Base-by-base conservation (phyloP, 192 early-diverging fungal species). In the Phycomyces blakesleeanus region DNA sequence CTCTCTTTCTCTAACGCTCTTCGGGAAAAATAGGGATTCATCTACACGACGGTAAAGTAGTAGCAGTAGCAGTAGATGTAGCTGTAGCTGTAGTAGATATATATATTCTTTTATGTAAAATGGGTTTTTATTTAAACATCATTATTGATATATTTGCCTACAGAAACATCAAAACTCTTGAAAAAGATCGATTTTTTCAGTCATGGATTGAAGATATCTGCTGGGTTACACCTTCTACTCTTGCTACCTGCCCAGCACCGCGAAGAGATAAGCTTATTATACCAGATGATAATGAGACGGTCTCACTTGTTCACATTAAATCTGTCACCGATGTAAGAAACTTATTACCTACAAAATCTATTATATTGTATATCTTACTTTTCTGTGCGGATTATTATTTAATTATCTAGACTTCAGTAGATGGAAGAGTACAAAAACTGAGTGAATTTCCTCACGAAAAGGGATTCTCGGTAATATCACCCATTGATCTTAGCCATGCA, bases 191-290 rank as follows among this genome's bases (percentile, higher is more conserved):
- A 2, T 12, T 60, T n/a, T 60, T 26, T 29, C 37, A 44, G 20
- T 27, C 40, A 41, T 57, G 47, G 54, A 40, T 66, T 40, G 56
- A 57, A 21, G 64, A 56, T 42, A 7, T 51, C 9, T 56, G 51
- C 14, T 66, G 64, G 64, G n/a, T 26, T 5, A 42, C 39, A 4
- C 54, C 53, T 18, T 12, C n/a, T 16, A 56, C 55, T 5, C 27
- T 64, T 25, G 63, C 42, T 0, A 7, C 47, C 8, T 27, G 20
- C 29, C 41, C 55, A 16, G 16, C 52, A 8, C 15, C 16, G 11
- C 25, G 34, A 64, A 47, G 20, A 44, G 20, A 41, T 11, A 11
- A n/a, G 0, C 15, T 16, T 57, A 7, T 16, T n/a, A 38, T n/a
- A 37, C n/a, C 34, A 39, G 56, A 37, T 0, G 37, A 64, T 49